These are phyloP conservation scores for Hymenoscyphus linearis DNA, from an alignment of 2,329 filamentous ascomycete genomes.

Conservation along the genomic window DNA sequence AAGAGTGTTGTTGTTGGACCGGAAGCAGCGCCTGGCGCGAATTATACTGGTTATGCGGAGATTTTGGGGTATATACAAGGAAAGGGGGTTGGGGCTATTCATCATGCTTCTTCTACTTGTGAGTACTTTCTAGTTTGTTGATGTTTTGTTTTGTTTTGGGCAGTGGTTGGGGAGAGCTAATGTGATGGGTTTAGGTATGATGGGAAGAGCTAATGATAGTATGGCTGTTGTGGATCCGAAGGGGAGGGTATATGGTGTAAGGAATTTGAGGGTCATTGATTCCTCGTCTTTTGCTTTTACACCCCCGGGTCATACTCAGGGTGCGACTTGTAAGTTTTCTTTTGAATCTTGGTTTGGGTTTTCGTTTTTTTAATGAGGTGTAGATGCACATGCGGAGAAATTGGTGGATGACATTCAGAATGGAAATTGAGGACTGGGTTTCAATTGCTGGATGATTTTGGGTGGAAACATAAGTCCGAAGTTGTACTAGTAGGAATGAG, in stretches of 20 bases:
- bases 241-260: neutral
- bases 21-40: conserved; percentile 3
- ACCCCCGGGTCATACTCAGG: neutral
- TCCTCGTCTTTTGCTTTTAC: neutral
- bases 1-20: neutral
- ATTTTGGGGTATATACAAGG: conserved; percentile 4
- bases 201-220: conserved; percentile 31
- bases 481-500: too few species aligned
- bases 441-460: too few species aligned
- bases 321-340: neutral
- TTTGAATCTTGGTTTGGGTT: neutral
- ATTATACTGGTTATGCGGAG: conserved; percentile 6
- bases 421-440: neutral
- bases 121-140: neutral
- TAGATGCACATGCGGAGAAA: neutral
- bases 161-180: neutral
- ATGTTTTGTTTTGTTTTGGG: neutral
- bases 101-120: conserved; percentile 1
- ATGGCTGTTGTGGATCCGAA: neutral
- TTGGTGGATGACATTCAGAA: neutral
- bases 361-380: neutral
- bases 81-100: conserved; percentile 1
- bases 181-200: neutral
- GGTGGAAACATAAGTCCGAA: too few species aligned
- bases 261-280: neutral